Evolutionary conservation across 495 filamentous ascomycete genomes (phyloP), one percentile per base, ranked within the genome.

Genomic region (Penicillium argentinense): DNA sequence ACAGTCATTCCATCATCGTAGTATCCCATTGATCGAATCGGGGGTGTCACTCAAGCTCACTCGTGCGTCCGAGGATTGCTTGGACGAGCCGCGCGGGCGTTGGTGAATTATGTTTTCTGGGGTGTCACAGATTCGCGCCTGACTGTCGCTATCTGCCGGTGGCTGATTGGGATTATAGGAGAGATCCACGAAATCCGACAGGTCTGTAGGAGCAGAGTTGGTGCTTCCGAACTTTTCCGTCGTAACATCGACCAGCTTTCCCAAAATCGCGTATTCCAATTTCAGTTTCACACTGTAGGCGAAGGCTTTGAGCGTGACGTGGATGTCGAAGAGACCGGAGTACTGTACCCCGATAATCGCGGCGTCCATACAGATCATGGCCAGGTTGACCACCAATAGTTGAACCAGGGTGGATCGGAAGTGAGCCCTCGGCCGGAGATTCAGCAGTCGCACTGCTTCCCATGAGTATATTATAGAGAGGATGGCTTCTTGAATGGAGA

Each of bases 251-350:
- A 76, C 67, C 13, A 77, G 53, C 37, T 66, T 68, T 53, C 76
- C 73, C 25, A 82, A 62, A 26, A 82, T 69, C 36, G 61, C 63
- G 47, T 77, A 75, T 56, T 83, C 79, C 22, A 79, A 51, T 46
- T 78, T 80, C 41, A 83, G 63, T 57, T 83, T 83, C 45, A 82
- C 53, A 52, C 77, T 77, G 54, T 81, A 83, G 4, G 73, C 64
- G 32, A 76, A 54, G 7, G 64, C 62, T 49, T 82, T 82, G 51
- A 74, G 66, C 21, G 69, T 68, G 22, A 74, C 73, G 56, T 83
- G 68, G 19, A 81, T 60, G 16, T 71, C 61, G 40, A 72, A 77
- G 27, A 63, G 43, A 9, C 68, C 62, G 2, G 70, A 51, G 53
- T 69, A 78, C 46, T 82, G 72, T 24, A 68, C 46, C 7, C 48